Percentiles rank a stretch among this genome's conserved stretches.
Evolutionary conservation across 1,284 basidiomycete species (phyloP).

Genomic region (Vanrija humicola): DNA sequence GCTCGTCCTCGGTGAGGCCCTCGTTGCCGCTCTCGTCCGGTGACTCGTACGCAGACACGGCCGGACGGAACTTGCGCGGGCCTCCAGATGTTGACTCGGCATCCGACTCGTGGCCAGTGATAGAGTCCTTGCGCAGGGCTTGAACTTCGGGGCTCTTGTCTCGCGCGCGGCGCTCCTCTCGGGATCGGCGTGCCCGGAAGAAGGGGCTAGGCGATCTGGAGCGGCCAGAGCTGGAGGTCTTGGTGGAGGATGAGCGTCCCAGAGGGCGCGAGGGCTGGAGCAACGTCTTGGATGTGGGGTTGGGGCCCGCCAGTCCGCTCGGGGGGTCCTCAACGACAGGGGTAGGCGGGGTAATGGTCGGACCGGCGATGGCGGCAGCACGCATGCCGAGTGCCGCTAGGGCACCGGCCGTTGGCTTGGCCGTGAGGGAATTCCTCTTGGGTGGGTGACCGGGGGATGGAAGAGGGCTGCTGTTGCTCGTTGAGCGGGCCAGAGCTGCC

Average conservation of each 20-base stretch:
- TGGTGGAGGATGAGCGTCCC: slow-evolving; percentile 3
- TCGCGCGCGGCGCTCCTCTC: slow-evolving; percentile 49
- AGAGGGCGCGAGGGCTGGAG: slow-evolving; percentile 26
- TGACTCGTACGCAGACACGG: slow-evolving; percentile 44
- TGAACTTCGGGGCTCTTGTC: slow-evolving; percentile 67
- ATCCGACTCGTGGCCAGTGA: slow-evolving; percentile 59
- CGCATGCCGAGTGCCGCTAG: slow-evolving; percentile 38
- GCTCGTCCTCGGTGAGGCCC: slow-evolving; percentile 48
- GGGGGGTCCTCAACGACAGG: not conserved
- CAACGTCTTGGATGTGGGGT: slow-evolving; percentile 3
- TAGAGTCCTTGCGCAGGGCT: slow-evolving; percentile 58
- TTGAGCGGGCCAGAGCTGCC: slow-evolving; percentile 6
- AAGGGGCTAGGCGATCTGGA: slow-evolving; percentile 43
- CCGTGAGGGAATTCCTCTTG: not conserved
- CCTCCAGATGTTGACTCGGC: slow-evolving; percentile 46
- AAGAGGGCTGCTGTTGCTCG: slow-evolving; percentile 3
- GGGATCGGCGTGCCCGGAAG: slow-evolving; percentile 41
- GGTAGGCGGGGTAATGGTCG: slow-evolving; percentile 3
- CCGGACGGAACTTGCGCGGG: slow-evolving; percentile 50
- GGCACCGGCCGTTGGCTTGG: slow-evolving; percentile 27
- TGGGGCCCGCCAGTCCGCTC: not conserved
- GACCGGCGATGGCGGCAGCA: slow-evolving; percentile 27
- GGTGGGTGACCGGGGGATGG: slow-evolving; percentile 23
- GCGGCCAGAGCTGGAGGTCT: not conserved
- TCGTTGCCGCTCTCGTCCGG: slow-evolving; percentile 34